Percentiles rank a stretch among this genome's conserved stretches.
Evolutionary conservation across 129 eudicot genomes (phyloP).

Genomic region (Escallonia herrerae): DNA sequence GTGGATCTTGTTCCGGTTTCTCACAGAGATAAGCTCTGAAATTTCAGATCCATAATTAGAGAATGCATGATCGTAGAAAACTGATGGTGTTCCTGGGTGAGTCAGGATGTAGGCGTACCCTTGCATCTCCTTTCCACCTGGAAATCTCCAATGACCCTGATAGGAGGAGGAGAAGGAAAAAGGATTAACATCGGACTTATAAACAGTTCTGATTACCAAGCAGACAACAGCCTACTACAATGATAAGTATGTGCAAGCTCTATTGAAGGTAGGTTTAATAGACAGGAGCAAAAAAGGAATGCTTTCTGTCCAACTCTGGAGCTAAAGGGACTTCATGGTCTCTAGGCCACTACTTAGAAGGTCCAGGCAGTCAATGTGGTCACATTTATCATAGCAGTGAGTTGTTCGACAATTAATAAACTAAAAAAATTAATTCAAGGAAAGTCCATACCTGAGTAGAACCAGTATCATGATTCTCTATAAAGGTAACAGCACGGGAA

Average conservation of each 20-base stretch:
- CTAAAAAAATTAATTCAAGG: neutral
- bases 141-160: slow-evolving; percentile 99
- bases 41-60: slow-evolving; percentile 55
- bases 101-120: slow-evolving; percentile 97
- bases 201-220: neutral
- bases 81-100: slow-evolving; percentile 96
- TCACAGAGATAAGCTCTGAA: slow-evolving; percentile 54
- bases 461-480: slow-evolving; percentile 99
- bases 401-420: neutral
- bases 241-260: too few relatives aligned
- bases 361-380: too few relatives aligned
- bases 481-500: slow-evolving; percentile 96
- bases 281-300: neutral
- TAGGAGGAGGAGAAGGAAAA: slow-evolving; percentile 6
- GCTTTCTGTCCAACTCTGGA: too few relatives aligned
- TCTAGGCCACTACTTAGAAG: too few relatives aligned
- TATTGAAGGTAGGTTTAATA: too few relatives aligned
- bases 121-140: slow-evolving; percentile 99
- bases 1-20: slow-evolving; percentile 69
- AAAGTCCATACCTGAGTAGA: slow-evolving; percentile 74
- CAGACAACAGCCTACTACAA: too few relatives aligned
- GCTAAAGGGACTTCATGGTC: too few relatives aligned
- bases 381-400: too few relatives aligned
- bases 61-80: slow-evolving; percentile 86
- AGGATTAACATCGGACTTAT: neutral